Evolutionary conservation across 2,329 filamentous ascomycete species (phyloP).

Genomic region (Paraphaeosphaeria minitans): DNA sequence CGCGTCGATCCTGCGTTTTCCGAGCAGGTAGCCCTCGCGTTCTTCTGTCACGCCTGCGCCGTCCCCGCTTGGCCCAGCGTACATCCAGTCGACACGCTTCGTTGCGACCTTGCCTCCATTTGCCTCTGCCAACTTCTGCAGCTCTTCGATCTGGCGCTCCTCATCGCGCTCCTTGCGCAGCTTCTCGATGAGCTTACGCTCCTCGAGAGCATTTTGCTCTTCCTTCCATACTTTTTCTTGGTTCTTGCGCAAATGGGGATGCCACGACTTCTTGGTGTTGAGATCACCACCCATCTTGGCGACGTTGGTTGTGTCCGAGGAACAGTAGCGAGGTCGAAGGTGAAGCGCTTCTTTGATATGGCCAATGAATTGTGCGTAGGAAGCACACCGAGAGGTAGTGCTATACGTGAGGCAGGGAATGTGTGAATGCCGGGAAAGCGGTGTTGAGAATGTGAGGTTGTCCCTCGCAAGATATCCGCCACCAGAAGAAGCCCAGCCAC

Average conservation of each 20-base stretch:
- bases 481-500: slow-evolving; percentile 13
- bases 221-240: slow-evolving; percentile 89
- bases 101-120: slow-evolving; percentile 80
- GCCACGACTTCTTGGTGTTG: slow-evolving; percentile 80
- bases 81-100: slow-evolving; percentile 97
- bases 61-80: slow-evolving; percentile 80
- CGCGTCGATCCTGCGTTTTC: slow-evolving; percentile 89
- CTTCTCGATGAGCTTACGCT: slow-evolving; percentile 91
- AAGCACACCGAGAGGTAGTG: too few relatives aligned
- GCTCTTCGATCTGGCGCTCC: slow-evolving; percentile 88
- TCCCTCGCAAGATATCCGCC: slow-evolving; percentile 2
- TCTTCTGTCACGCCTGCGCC: slow-evolving; percentile 74
- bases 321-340: too few relatives aligned
- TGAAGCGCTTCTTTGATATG: too few relatives aligned
- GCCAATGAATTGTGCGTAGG: too few relatives aligned
- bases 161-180: slow-evolving; percentile 92
- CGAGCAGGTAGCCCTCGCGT: slow-evolving; percentile 89
- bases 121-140: slow-evolving; percentile 86
- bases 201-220: slow-evolving; percentile 88
- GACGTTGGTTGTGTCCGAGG: too few relatives aligned
- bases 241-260: slow-evolving; percentile 88
- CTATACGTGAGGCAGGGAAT: too few relatives aligned
- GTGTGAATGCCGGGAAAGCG: too few relatives aligned
- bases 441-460: neutral
- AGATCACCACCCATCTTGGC: slow-evolving; percentile 45